Percentiles rank a stretch among this genome's conserved stretches.
These are phyloP conservation scores for Cyphellophora europaea DNA, from an alignment of 2,329 filamentous ascomycete species.

Conservation along the genomic window DNA sequence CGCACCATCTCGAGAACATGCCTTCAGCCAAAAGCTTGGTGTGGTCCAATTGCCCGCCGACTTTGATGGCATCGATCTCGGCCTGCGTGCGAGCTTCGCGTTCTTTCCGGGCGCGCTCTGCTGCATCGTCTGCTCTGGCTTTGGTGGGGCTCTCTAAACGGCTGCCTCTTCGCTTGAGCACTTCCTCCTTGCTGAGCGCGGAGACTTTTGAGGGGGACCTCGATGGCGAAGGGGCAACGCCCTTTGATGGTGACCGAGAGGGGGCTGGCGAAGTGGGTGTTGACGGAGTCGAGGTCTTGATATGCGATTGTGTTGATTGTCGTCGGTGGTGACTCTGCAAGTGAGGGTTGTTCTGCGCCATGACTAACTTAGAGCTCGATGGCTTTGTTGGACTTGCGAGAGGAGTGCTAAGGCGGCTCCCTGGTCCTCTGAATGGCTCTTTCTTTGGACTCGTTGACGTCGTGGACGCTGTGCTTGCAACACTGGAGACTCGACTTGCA, in stretches of 20 bases:
- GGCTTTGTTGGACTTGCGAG: slow-evolving; percentile 3
- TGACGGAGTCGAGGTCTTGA: slow-evolving; percentile 20
- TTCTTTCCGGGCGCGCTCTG: too few species aligned
- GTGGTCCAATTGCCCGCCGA: background rate
- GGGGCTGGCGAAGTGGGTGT: slow-evolving; percentile 2
- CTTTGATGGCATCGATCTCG: background rate
- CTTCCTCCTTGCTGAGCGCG: too few species aligned
- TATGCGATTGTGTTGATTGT: slow-evolving; percentile 35
- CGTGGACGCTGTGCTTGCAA: slow-evolving; percentile 1
- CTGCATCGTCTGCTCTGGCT: too few species aligned
- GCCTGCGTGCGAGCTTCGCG: background rate
- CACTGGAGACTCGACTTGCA: slow-evolving; percentile 22
- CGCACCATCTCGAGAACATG: background rate
- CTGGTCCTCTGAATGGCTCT: slow-evolving; percentile 38
- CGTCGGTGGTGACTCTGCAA: slow-evolving; percentile 67
- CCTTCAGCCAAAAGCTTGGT: background rate
- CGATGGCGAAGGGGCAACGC: too few species aligned
- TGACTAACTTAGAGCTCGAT: slow-evolving; percentile 52
- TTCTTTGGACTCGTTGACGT: background rate
- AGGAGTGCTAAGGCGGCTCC: slow-evolving; percentile 3
- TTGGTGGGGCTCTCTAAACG: too few species aligned
- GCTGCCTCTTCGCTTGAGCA: background rate
- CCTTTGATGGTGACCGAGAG: background rate
- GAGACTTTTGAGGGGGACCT: too few species aligned
- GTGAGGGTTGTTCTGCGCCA: slow-evolving; percentile 77